Conservation (phyloP, 2,329 filamentous ascomycete species). For the Lachnellula suecica region DNA sequence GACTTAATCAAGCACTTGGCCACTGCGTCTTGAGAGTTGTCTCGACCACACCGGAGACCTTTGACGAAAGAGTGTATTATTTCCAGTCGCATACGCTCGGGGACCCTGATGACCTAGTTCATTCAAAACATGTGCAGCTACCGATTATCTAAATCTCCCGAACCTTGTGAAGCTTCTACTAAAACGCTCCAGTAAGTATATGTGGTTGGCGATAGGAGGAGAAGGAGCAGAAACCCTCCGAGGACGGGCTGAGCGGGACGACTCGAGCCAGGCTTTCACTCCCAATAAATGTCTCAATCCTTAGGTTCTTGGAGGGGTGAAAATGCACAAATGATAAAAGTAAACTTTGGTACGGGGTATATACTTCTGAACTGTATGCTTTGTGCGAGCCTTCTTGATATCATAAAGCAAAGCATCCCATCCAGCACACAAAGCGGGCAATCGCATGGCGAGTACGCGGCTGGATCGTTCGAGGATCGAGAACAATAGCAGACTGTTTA, state of each 20-base stretch:
- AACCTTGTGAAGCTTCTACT: constrained; percentile 9
- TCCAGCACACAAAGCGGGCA: neutral
- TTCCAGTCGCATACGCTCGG: constrained; percentile 24
- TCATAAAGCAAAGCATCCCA: neutral
- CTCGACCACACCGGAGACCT: constrained; percentile 22
- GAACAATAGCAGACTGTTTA: neutral
- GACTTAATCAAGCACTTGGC: constrained; percentile 31
- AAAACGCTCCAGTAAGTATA: constrained; percentile 1
- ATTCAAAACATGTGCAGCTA: constrained; percentile 7
- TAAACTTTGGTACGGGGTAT: neutral
- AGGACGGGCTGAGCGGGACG: constrained; percentile 22
- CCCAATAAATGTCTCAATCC: constrained; percentile 9
- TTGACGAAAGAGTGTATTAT: constrained; percentile 7
- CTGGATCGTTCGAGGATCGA: constrained; percentile 3
- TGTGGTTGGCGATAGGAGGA: neutral
- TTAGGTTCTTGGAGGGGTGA: neutral
- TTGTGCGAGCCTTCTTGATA: constrained; percentile 9
- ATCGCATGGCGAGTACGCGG: constrained; percentile 5
- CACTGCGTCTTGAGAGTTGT: constrained; percentile 28
- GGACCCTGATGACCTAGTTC: constrained; percentile 15
- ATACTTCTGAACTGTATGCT: constrained; percentile 1
- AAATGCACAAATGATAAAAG: neutral
- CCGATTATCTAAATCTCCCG: constrained; percentile 6
- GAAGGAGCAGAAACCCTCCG: constrained; percentile 17
- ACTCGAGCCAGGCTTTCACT: constrained; percentile 15